These are phyloP conservation scores for Phytophthora agathidicida DNA, from an alignment of 352 stramenopile species.

Conservation along the genomic window DNA sequence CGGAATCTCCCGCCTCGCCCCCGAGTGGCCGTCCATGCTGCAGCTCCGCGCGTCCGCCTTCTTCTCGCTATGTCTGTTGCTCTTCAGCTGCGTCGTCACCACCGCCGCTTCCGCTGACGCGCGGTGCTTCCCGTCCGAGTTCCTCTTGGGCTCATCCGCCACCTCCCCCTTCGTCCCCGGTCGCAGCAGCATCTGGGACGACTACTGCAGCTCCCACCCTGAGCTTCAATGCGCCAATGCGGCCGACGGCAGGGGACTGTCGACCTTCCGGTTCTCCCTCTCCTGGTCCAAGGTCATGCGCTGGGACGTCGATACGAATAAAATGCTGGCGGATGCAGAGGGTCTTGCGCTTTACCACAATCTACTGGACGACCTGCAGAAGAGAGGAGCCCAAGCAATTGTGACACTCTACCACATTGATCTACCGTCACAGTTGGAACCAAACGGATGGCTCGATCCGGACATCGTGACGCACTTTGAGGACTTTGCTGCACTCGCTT, in stretches of 20 bases:
- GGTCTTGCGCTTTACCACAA: conserved; percentile 72
- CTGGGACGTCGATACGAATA: conserved; percentile 20
- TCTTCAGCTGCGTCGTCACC: not conserved
- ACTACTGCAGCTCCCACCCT: conserved; percentile 29
- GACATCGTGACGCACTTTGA: conserved; percentile 76
- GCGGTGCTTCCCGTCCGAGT: conserved; percentile 42
- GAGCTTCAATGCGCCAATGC: conserved; percentile 79
- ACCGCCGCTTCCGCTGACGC: conserved; percentile 20
- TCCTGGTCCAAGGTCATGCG: conserved; percentile 43
- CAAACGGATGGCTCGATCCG: conserved; percentile 69
- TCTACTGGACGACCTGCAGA: conserved; percentile 86
- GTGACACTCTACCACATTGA: conserved; percentile 97
- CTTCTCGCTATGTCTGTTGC: conserved; percentile 4
- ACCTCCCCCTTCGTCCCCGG: conserved; percentile 24
- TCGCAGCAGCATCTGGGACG: conserved; percentile 36
- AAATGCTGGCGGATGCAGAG: conserved; percentile 27
- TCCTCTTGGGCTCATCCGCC: conserved; percentile 36
- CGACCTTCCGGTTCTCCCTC: conserved; percentile 79
- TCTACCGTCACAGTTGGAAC: conserved; percentile 81
- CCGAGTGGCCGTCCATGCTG: conserved; percentile 1
- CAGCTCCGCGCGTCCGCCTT: not conserved
- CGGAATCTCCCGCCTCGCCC: not conserved
- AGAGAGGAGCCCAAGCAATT: conserved; percentile 79
- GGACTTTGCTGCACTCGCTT: conserved; percentile 91
- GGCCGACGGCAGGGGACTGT: conserved; percentile 86